Evolutionary conservation across 2,329 filamentous ascomycete genomes (phyloP), one percentile per base, ranked within the genome.

Genomic region (Alternaria sp.): DNA sequence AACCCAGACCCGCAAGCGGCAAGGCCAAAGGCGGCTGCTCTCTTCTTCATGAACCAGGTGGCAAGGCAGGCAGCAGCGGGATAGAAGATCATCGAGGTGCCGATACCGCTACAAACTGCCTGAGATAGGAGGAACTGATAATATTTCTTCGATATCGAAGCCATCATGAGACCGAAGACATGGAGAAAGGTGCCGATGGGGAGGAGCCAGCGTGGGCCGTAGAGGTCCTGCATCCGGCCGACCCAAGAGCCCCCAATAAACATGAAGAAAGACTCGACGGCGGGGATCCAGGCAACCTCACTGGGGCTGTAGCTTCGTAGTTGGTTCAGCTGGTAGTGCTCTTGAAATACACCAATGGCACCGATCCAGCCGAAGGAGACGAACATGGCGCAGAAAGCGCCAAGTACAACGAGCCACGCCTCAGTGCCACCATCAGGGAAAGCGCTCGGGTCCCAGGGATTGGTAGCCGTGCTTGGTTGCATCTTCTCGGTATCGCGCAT

Each of bases 101-200:
- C 83, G 23, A 84, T 74, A 13, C 80, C 76, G 37, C 78, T 80
- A 69, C 79, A 82, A 10, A 84, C 76, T 7, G 78, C 78, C 60
- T 85, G 83, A 0, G 81, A 72, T 8, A 85, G 80, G 41, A 84
- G 65, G 61, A 83, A 77, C 49, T 83, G 81, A 56, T 81, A 83
- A 66, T 82, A 83, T 46, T 81, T 56, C 4, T 76, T 80, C 31
- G 76, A 85, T 63, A 88, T 68, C 4, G 80, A 82, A 0, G 82
- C 78, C 84, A 87, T 85, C 82, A 88, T 85, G 3, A 88, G 63
- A 2, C 83, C 82, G 54, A 87, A 83, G 8, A 87, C 80, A 44
- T 85, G 81, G 13, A 60, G 79, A 71, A 21, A 84, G 78, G 46
- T 36, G 14, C 53, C 46, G 5, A 56, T 36, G 29, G 42, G 34